phyloP scores from a whole-genome alignment of 1,284 basidiomycete species.

The Leccinum insolens region DNA sequence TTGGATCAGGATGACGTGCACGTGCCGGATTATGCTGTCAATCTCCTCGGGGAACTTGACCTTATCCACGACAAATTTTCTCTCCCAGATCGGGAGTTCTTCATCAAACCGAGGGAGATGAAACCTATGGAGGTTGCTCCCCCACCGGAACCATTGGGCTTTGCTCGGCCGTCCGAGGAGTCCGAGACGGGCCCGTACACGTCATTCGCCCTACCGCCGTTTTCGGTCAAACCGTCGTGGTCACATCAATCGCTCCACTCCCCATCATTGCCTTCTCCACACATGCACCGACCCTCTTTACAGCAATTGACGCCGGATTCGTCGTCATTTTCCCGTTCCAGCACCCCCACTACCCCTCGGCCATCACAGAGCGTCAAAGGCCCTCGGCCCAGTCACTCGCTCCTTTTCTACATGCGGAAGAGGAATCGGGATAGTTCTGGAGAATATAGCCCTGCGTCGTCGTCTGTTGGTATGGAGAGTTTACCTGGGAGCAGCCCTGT shows the following conservation, averaged over 20 bases:
- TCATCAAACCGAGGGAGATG: conserved; percentile 35
- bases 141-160: conserved; percentile 22
- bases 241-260: conserved; percentile 23
- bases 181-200: conserved; percentile 36
- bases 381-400: conserved; percentile 29
- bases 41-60: conserved; percentile 35
- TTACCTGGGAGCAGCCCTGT: conserved; percentile 12
- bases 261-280: conserved; percentile 24
- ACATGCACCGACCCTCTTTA: conserved; percentile 28
- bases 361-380: conserved; percentile 30
- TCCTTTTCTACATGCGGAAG: conserved; percentile 37
- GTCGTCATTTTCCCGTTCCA: conserved; percentile 35
- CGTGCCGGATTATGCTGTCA: conserved; percentile 35
- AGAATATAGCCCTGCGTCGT: conserved; percentile 31
- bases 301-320: conserved; percentile 35
- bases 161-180: conserved; percentile 31
- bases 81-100: conserved; percentile 33
- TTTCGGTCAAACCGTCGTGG: conserved; percentile 25
- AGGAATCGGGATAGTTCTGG: conserved; percentile 17
- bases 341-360: conserved; percentile 33
- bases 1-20: conserved; percentile 31
- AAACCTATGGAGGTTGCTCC: conserved; percentile 32
- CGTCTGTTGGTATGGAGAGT: conserved; percentile 27
- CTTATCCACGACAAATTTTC: conserved; percentile 35
- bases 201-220: conserved; percentile 34